phyloP scores from a whole-genome alignment of 2,329 filamentous ascomycete species.

The Cladosporium sp. region DNA sequence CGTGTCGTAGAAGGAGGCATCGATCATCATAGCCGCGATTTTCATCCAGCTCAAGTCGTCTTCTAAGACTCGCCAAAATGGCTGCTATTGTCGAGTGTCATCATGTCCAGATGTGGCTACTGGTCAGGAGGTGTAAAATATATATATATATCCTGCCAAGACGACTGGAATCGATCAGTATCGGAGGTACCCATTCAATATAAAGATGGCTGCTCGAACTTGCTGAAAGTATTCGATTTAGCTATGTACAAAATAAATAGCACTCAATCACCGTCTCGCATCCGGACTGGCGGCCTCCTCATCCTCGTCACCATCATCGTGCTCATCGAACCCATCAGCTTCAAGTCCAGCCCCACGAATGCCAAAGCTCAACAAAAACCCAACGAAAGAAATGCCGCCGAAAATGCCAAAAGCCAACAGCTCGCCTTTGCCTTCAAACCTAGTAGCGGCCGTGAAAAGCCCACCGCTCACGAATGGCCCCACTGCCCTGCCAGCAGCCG shows the following conservation, averaged over 20 bases:
- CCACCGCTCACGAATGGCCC: slow-evolving; percentile 87
- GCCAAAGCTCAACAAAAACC: slow-evolving; percentile 76
- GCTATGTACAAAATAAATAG: not conserved
- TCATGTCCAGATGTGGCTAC: too few species aligned
- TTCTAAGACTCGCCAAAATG: too few species aligned
- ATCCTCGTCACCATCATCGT: slow-evolving; percentile 29
- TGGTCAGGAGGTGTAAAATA: too few species aligned
- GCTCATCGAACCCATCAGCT: slow-evolving; percentile 55
- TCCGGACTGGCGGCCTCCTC: slow-evolving; percentile 31
- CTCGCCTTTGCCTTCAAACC: slow-evolving; percentile 77
- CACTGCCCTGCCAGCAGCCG: slow-evolving; percentile 81
- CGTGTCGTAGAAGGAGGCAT: too few species aligned
- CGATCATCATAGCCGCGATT: too few species aligned
- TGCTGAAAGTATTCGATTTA: not conserved
- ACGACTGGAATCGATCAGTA: too few species aligned
- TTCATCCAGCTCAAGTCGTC: too few species aligned
- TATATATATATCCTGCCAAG: too few species aligned
- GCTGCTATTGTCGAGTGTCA: too few species aligned
- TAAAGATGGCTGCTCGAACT: too few species aligned
- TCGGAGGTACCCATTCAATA: too few species aligned
- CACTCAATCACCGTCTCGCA: not conserved
- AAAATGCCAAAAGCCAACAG: slow-evolving; percentile 84
- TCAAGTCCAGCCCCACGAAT: slow-evolving; percentile 66
- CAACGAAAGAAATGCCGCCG: slow-evolving; percentile 75
- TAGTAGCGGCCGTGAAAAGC: slow-evolving; percentile 76